Evolutionary conservation across 202 grass and related monocot genomes (phyloP), one percentile per base, ranked within the genome.

Genomic region (Sporobolus alterniflorus): DNA sequence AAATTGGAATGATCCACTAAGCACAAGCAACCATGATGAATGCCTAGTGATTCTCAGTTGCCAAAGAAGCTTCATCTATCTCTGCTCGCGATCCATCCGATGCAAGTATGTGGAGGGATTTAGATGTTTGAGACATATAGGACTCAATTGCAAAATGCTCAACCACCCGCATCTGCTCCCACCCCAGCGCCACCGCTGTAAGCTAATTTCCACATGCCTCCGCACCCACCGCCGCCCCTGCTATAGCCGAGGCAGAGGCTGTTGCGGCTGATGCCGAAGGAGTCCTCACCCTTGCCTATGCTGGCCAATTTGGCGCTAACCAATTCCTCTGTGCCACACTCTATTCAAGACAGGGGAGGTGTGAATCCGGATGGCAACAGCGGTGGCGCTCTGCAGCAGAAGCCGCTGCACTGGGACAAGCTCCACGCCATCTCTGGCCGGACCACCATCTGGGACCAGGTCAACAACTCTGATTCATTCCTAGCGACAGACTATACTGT

Each of bases 381-480:
- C 69, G 81, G 62, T 8, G 61, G 21, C 56, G 73, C 77, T 21
- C 68, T 60, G 51, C 68, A 79, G 52, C 78, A 81, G 20, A 89
- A 52, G 73, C 78, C 78, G 25, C 69, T 94, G 44, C 86, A 91
- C 80, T 94, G 89, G 89, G 92, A 94, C 81, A 94, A 94, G 84
- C 88, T 89, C 62, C 86, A 83, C 30, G 80, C 76, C 48, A 92
- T 74, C 78, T 94, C 86, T 51, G 86, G 85, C 60, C 77, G 79
- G 62, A 83, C 48, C 75, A 92, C 73, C 71, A 86, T 87, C 34
- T 97, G 92, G 94, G 90, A 94, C 70, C 84, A 90, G 78, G 86
- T 92, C 84, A 87, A 90, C 56, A 90, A 81, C 32, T 97, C 95
- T 26, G 82, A 94, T 72, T 89, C 95, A 12, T 92, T 97, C 71